Evolutionary conservation across 805 yeast genomes (phyloP), one percentile per base, ranked within the genome.

Genomic region (Candida oleophila): DNA sequence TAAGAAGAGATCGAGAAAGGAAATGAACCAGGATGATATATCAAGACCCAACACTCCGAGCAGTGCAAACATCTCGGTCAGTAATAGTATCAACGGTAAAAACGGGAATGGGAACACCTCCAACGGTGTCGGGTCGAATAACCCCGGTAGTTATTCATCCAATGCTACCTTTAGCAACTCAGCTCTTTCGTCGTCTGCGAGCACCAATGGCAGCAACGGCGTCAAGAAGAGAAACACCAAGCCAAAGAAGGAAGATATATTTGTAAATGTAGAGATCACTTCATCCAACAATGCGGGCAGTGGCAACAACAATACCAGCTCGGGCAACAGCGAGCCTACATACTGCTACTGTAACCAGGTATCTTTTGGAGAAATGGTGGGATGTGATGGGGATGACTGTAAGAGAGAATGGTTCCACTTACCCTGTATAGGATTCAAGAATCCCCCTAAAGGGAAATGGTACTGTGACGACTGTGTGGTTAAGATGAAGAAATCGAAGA

Each of bases 291-390:
- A 22, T 28, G 18, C 39, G 12, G 41, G 30, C 19, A 37, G 43
- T 12, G 18, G 28, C 18, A 35, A 12, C 21, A 35, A 12, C 21
- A 36, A 41, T 18, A 35, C 44, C 15, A 30, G 39, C 16, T 22
- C 49, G 41, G 45, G 46, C 11, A 50, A 47, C 41, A 54, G 45
- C 45, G 97, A 91, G 59, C 96, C 96, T 0, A 80, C 90, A 2
- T 92, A 92, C 64, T 94, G 99, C 66, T 91, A 92, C 69, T 94
- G 99, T 69, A 89, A 90, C 63, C 97, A 91, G 63, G 96, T 91
- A 0, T 92, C 97, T 3, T 94, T 87, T 62, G 99, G 99, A 16
- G 98, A 94, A 60, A 94, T 94, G 99, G 97, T 94, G 49, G 99
- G 96, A 2, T 94, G 99, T 69, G 99, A 94, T 60, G 97, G 97